Evolutionary conservation across 495 filamentous ascomycete genomes (phyloP).

Genomic region (Daldinia grandis): DNA sequence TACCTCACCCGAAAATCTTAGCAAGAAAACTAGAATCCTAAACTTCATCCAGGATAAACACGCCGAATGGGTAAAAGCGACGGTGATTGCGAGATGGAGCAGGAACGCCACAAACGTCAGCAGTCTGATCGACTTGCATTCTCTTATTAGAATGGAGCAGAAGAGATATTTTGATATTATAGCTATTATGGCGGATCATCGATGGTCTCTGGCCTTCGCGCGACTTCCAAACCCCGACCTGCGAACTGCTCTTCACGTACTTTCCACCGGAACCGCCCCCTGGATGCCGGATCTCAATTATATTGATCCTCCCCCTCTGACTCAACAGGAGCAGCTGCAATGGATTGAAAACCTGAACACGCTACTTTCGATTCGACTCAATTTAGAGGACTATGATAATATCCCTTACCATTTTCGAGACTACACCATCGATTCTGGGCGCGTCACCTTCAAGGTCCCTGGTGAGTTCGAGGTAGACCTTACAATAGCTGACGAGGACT

Average conservation of each 20-base stretch:
- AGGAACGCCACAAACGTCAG: constrained; percentile 77
- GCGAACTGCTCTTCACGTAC: constrained; percentile 83
- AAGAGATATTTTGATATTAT: constrained; percentile 64
- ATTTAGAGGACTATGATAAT: constrained; percentile 78
- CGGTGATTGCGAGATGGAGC: constrained; percentile 90
- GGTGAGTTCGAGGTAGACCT: constrained; percentile 94
- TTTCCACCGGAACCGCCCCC: constrained; percentile 75
- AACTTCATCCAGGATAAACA: constrained; percentile 70
- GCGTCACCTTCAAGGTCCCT: constrained; percentile 83
- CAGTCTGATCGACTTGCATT: constrained; percentile 82
- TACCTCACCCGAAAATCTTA: constrained; percentile 69
- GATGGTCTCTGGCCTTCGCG: constrained; percentile 68
- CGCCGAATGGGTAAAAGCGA: constrained; percentile 80
- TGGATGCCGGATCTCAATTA: constrained; percentile 87
- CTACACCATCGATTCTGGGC: constrained; percentile 78
- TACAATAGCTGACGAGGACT: constrained; percentile 82
- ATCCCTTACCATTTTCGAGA: constrained; percentile 76
- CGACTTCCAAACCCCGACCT: constrained; percentile 88
- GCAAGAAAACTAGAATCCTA: constrained; percentile 81
- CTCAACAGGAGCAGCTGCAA: constrained; percentile 68
- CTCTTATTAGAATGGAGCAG: constrained; percentile 70
- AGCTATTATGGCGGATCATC: constrained; percentile 70
- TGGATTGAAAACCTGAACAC: constrained; percentile 83
- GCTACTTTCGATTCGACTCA: constrained; percentile 78
- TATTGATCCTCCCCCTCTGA: constrained; percentile 75